Evolutionary conservation across 108 stramenopile species (phyloP).

Genomic region (Pseudonitzschia pungens): DNA sequence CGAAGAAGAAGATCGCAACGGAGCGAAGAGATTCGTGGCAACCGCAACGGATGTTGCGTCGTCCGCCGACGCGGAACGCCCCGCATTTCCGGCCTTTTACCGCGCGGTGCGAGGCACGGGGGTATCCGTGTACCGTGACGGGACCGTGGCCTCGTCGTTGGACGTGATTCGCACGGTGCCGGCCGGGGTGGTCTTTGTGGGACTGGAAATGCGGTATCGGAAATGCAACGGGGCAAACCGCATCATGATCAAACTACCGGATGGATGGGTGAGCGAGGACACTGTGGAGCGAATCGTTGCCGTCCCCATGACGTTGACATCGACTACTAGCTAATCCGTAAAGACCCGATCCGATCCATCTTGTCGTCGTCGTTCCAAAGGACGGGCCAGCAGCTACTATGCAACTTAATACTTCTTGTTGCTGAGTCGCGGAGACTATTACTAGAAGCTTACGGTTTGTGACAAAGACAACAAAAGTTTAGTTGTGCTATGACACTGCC

Average conservation of each 20-base stretch:
- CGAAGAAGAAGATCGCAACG: background rate
- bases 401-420: no score
- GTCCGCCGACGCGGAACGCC: constrained; percentile 6
- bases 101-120: constrained; percentile 30
- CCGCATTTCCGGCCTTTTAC: constrained; percentile 49
- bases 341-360: no score
- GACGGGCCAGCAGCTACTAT: no score
- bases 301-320: constrained; percentile 21
- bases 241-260: constrained; percentile 40
- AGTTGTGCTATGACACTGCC: no score
- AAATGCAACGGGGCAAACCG: constrained; percentile 12
- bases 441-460: no score
- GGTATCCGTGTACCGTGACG: constrained; percentile 35
- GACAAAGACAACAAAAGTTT: no score
- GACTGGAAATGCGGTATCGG: constrained; percentile 24
- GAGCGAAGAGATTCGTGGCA: background rate
- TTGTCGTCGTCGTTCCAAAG: no score
- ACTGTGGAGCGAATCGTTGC: constrained; percentile 35
- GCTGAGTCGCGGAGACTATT: no score
- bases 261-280: constrained; percentile 36
- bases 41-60: background rate
- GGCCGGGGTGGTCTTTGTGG: constrained; percentile 33
- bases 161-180: constrained; percentile 30
- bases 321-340: background rate
- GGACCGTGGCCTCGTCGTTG: constrained; percentile 1